Evolutionary conservation across 2,329 filamentous ascomycete genomes (phyloP).

Genomic region (Fusarium irregulare): DNA sequence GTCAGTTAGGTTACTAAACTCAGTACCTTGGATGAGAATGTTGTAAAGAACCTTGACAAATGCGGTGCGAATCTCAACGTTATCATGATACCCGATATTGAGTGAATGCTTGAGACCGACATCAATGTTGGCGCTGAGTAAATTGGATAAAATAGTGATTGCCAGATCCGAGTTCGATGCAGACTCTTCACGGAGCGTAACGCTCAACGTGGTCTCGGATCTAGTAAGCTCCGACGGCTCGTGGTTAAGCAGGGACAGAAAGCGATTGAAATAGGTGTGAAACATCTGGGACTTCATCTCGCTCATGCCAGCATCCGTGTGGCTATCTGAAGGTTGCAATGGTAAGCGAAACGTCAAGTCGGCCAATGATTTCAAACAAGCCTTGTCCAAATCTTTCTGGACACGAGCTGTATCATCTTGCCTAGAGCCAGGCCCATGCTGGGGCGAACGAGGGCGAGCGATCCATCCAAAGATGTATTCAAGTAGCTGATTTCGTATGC

Average conservation of each 20-base stretch:
- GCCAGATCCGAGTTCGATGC: conserved; percentile 70
- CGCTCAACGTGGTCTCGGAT: conserved; percentile 47
- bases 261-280: conserved; percentile 76
- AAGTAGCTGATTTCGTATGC: conserved; percentile 74
- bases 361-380: conserved; percentile 72
- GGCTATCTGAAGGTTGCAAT: conserved; percentile 72
- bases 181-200: conserved; percentile 62
- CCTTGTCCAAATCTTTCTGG: conserved; percentile 73
- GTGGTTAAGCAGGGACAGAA: conserved; percentile 72
- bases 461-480: conserved; percentile 78
- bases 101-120: conserved; percentile 77
- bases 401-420: conserved; percentile 68
- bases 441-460: conserved; percentile 67
- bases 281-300: conserved; percentile 79
- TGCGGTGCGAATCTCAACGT: conserved; percentile 74
- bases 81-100: conserved; percentile 77
- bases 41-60: conserved; percentile 78
- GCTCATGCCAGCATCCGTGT: conserved; percentile 73
- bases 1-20: conserved; percentile 76
- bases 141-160: conserved; percentile 75
- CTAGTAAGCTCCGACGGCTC: conserved; percentile 59
- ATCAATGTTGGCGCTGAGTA: conserved; percentile 77
- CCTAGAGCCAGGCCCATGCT: conserved; percentile 55
- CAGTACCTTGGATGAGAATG: conserved; percentile 76
- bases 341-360: conserved; percentile 74